A percentile compares a stretch with the other conserved stretches of the same genome.
Evolutionary conservation across 257 asterid genomes (phyloP).

Genomic region (Rhazya stricta): DNA sequence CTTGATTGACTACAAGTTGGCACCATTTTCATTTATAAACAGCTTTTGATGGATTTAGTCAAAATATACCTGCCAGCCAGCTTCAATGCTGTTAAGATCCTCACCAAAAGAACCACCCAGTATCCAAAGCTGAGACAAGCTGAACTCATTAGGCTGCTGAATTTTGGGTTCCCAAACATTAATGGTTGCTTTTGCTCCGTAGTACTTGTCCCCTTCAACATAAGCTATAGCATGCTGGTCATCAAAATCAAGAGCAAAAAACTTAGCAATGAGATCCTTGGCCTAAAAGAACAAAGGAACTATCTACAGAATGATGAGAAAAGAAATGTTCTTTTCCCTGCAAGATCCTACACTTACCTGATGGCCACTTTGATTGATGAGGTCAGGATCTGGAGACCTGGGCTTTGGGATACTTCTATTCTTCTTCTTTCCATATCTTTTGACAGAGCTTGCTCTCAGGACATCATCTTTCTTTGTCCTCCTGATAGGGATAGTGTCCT

Average conservation of each 20-base stretch:
- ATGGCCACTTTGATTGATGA: slow-evolving; percentile 15
- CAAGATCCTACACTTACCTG: slow-evolving; percentile 1
- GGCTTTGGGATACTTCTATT: slow-evolving; percentile 17
- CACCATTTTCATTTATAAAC: neutral
- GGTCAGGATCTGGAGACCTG: slow-evolving; percentile 20
- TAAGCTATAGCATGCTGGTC: slow-evolving; percentile 79
- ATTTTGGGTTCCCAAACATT: slow-evolving; percentile 85
- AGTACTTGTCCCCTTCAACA: slow-evolving; percentile 68
- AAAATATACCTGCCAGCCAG: slow-evolving; percentile 66
- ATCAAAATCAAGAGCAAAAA: slow-evolving; percentile 44
- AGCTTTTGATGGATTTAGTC: neutral
- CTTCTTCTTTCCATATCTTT: slow-evolving; percentile 27
- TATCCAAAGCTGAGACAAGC: slow-evolving; percentile 84
- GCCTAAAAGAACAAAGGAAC: no score
- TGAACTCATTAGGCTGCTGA: slow-evolving; percentile 74
- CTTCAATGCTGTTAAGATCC: slow-evolving; percentile 86
- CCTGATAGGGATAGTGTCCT: slow-evolving; percentile 20
- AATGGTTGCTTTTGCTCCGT: slow-evolving; percentile 84
- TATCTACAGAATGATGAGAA: neutral
- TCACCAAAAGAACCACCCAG: slow-evolving; percentile 71
- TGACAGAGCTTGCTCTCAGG: slow-evolving; percentile 28
- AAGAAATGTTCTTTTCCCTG: neutral
- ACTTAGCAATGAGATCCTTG: slow-evolving; percentile 2
- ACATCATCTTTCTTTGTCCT: slow-evolving; percentile 24
- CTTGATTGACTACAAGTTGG: neutral